Conservation (phyloP, 768 basidiomycete species). For the Collybia sordida region DNA sequence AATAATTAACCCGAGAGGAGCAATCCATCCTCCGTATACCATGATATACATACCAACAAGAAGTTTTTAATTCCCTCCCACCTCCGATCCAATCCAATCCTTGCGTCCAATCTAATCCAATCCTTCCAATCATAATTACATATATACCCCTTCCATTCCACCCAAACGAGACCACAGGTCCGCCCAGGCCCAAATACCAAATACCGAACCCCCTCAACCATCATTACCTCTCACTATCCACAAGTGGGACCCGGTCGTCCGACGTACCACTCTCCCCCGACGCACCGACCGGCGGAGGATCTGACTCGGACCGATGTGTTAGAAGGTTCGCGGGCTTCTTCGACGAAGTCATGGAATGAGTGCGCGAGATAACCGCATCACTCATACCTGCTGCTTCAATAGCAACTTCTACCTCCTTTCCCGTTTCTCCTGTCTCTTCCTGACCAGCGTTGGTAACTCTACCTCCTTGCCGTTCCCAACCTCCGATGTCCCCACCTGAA, state of each 20-base stretch:
- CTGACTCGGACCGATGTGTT: slow-evolving; percentile 2
- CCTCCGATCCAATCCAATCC: no score
- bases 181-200: neutral
- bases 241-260: neutral
- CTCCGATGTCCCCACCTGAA: slow-evolving; percentile 6
- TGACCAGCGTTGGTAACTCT: neutral
- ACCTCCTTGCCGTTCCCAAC: slow-evolving; percentile 2
- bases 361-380: slow-evolving; percentile 8
- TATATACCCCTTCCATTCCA: no score
- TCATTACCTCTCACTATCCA: neutral
- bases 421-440: neutral
- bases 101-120: no score
- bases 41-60: no score
- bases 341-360: slow-evolving; percentile 17
- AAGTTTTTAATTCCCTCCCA: no score
- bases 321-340: slow-evolving; percentile 9
- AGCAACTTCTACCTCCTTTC: neutral
- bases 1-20: no score
- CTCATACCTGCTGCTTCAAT: slow-evolving; percentile 1
- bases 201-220: neutral
- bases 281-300: neutral
- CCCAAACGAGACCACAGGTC: neutral
- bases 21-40: no score
- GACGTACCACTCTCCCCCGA: neutral
- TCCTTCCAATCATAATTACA: no score